Evolutionary conservation across 768 basidiomycete species (phyloP).

Genomic region (Termitomyces sp.): DNA sequence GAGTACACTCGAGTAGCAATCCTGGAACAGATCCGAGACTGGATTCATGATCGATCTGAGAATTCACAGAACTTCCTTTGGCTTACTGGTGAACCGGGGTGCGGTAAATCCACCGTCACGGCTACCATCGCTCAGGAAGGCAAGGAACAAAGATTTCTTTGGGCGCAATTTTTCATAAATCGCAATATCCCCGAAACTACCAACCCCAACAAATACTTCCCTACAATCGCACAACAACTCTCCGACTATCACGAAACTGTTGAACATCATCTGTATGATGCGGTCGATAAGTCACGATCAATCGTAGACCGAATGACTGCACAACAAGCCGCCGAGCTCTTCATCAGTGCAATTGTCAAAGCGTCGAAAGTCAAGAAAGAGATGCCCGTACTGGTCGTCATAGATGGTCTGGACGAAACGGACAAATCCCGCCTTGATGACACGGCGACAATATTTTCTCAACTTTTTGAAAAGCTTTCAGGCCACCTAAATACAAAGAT

Average conservation of each 20-base stretch:
- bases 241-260: background rate
- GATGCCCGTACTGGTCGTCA: slow-evolving; percentile 13
- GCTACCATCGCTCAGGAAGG: background rate
- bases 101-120: background rate
- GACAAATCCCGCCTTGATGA: background rate
- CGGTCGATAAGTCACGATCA: slow-evolving; percentile 1
- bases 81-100: background rate
- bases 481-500: slow-evolving; percentile 12
- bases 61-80: background rate
- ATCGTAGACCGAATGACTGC: slow-evolving; percentile 6
- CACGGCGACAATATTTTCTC: slow-evolving; percentile 13
- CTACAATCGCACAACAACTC: background rate
- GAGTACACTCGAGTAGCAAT: background rate
- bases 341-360: slow-evolving; percentile 8
- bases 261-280: slow-evolving; percentile 6
- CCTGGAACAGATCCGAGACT: background rate
- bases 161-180: background rate
- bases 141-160: background rate
- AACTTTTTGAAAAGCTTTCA: slow-evolving; percentile 2
- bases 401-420: slow-evolving; percentile 20
- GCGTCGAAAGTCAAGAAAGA: background rate
- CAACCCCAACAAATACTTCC: background rate
- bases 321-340: slow-evolving; percentile 15
- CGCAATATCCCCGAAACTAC: background rate
- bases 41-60: background rate